Conservation (phyloP, 169 alveolate species). For the Plasmodium gonderi region DNA sequence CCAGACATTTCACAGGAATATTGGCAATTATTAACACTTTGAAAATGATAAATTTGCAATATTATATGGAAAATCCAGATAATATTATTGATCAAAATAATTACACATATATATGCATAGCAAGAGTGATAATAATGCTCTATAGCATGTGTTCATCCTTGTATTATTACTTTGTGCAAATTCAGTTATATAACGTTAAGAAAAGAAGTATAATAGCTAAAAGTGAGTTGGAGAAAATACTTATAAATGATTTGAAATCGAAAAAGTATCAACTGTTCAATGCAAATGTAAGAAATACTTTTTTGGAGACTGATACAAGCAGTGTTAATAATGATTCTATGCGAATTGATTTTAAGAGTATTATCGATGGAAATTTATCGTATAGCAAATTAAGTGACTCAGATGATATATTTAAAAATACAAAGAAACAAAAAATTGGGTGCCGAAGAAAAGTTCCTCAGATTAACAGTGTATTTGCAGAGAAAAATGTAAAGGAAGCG, state of each 20-base stretch:
- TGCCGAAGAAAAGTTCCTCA: not conserved
- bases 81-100: not conserved
- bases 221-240: slow-evolving; percentile 21
- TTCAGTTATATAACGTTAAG: slow-evolving; percentile 5
- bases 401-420: not conserved
- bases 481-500: not conserved
- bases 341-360: not conserved
- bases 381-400: slow-evolving; percentile 22
- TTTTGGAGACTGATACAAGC: slow-evolving; percentile 6
- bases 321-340: not conserved
- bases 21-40: slow-evolving; percentile 1
- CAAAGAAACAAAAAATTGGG: not conserved
- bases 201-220: slow-evolving; percentile 25
- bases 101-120: not conserved
- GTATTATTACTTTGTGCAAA: slow-evolving; percentile 12
- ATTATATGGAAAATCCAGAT: not conserved
- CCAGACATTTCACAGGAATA: slow-evolving; percentile 38
- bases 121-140: not conserved
- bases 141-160: slow-evolving; percentile 31
- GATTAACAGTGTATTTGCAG: not conserved
- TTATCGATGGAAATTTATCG: not conserved
- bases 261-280: slow-evolving; percentile 10
- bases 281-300: not conserved
- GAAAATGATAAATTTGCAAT: slow-evolving; percentile 37
- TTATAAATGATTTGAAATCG: slow-evolving; percentile 12